phyloP scores from a whole-genome alignment of 1,139 yeast species.

The Scheffersomyces parashehatae region DNA sequence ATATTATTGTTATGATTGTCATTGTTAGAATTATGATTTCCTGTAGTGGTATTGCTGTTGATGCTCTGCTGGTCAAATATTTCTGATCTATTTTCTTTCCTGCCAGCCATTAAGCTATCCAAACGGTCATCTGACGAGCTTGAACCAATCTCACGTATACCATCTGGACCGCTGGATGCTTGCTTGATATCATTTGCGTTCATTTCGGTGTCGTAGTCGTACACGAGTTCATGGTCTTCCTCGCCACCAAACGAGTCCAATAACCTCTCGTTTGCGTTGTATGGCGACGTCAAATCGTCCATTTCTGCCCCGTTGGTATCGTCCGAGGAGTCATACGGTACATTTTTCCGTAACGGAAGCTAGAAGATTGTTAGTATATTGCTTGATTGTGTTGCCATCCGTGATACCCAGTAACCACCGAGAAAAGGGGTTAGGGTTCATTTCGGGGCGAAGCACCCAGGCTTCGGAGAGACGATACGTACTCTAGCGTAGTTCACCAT shows the following conservation, averaged over 20 bases:
- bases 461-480: background rate
- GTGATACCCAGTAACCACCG: background rate
- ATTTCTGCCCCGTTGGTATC: constrained; percentile 2
- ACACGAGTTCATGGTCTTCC: constrained; percentile 1
- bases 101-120: too few species aligned
- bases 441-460: background rate
- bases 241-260: constrained; percentile 8
- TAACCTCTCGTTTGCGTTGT: constrained; percentile 4
- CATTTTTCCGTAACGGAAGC: constrained; percentile 1
- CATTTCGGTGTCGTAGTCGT: background rate
- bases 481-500: constrained; percentile 1
- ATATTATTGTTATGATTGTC: background rate
- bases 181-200: background rate
- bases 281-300: constrained; percentile 2
- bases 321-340: background rate
- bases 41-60: too few species aligned
- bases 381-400: too few species aligned
- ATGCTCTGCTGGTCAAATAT: too few species aligned
- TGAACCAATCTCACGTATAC: too few species aligned
- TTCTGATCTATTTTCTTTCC: too few species aligned
- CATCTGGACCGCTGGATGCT: too few species aligned
- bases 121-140: too few species aligned
- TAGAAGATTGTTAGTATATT: background rate
- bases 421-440: background rate
- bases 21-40: too few species aligned